Conservation (phyloP, 768 basidiomycete genomes). For the Hygrophorus russula region DNA sequence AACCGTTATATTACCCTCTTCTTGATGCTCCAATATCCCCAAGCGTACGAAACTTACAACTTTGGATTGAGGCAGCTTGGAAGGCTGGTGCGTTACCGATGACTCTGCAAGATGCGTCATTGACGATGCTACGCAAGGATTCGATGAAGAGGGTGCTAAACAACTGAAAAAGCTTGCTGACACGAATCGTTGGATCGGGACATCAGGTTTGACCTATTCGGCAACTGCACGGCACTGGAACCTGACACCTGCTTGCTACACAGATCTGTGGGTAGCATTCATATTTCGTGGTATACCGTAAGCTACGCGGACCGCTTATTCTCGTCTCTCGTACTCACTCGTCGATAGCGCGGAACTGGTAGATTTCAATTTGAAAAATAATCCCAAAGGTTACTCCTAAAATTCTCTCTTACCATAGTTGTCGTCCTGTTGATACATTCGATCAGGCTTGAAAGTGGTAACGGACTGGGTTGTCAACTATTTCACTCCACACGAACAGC, state of each 20-base stretch:
- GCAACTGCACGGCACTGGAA: neutral
- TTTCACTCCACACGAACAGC: constrained; percentile 30
- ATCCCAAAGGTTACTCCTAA: constrained; percentile 27
- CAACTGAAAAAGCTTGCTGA: constrained; percentile 46
- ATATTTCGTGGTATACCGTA: constrained; percentile 74
- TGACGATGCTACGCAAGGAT: constrained; percentile 31
- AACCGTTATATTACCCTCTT: constrained; percentile 50
- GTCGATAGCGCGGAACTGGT: constrained; percentile 41
- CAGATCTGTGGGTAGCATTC: constrained; percentile 75
- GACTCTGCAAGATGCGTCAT: neutral
- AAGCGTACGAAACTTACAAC: constrained; percentile 63
- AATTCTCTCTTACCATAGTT: neutral
- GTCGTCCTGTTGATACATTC: constrained; percentile 2
- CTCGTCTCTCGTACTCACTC: neutral
- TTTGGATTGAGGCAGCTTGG: constrained; percentile 81
- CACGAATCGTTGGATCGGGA: constrained; percentile 72
- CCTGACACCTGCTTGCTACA: neutral
- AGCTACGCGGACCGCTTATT: constrained; percentile 15
- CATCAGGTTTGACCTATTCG: constrained; percentile 40
- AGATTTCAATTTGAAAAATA: constrained; percentile 48
- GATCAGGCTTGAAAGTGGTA: constrained; percentile 34
- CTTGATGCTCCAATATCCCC: constrained; percentile 51
- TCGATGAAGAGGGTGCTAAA: constrained; percentile 56
- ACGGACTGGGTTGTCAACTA: constrained; percentile 70
- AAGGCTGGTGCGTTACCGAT: constrained; percentile 30